These are phyloP conservation scores for Trapa incisa DNA, from an alignment of 345 rosid species.

Conservation along the genomic window DNA sequence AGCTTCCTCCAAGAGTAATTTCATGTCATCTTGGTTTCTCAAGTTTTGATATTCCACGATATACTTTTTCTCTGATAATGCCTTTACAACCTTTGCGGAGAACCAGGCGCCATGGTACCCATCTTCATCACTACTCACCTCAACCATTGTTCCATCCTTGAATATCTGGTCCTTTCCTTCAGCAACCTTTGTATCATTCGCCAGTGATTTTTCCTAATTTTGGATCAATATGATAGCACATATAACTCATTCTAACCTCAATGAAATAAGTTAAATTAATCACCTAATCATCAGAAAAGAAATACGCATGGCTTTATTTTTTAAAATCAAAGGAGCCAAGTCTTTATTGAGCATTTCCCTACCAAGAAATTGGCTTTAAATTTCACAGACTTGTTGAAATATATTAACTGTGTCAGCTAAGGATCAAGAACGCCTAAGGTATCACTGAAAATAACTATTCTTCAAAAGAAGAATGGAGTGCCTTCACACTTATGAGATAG, in stretches of 20 bases:
- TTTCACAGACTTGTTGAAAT: too few relatives aligned
- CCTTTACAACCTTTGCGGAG: slow-evolving; percentile 41
- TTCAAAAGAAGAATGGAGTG: too few relatives aligned
- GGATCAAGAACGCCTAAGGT: too few relatives aligned
- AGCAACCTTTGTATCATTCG: slow-evolving; percentile 8
- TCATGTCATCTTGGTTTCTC: slow-evolving; percentile 59
- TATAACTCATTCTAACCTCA: neutral
- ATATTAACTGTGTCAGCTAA: too few relatives aligned
- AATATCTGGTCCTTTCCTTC: slow-evolving; percentile 8
- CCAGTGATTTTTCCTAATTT: slow-evolving; percentile 21
- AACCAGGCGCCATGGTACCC: slow-evolving; percentile 89
- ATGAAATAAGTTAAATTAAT: neutral
- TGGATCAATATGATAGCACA: neutral
- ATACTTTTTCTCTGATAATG: slow-evolving; percentile 33
- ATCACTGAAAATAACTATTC: too few relatives aligned
- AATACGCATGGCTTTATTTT: neutral
- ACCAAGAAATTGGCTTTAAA: too few relatives aligned
- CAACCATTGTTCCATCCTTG: slow-evolving; percentile 29
- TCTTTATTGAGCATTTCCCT: too few relatives aligned
- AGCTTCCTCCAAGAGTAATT: slow-evolving; percentile 52
- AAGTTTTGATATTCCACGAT: slow-evolving; percentile 44
- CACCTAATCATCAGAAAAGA: neutral
- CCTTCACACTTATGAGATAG: too few relatives aligned
- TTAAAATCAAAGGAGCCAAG: neutral
- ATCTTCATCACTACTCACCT: slow-evolving; percentile 73